Evolutionary conservation across 2,329 filamentous ascomycete species (phyloP).

Genomic region (Talaromyces sp.): DNA sequence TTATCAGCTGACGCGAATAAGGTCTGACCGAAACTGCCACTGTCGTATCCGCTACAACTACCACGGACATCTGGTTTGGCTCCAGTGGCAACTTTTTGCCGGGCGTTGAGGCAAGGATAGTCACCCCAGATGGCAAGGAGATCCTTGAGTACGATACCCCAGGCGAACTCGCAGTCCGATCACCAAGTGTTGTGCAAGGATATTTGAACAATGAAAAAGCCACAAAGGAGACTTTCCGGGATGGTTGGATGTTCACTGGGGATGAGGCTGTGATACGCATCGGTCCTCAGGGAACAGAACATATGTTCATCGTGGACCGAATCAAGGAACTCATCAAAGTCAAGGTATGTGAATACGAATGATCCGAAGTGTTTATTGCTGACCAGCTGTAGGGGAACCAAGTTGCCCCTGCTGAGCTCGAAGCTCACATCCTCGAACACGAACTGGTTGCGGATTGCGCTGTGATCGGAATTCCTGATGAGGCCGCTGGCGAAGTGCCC

Average conservation of each 20-base stretch:
- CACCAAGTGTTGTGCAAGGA: conserved; percentile 72
- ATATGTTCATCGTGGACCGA: conserved; percentile 80
- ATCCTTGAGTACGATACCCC: conserved; percentile 68
- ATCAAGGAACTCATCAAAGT: conserved; percentile 77
- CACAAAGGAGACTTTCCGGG: conserved; percentile 73
- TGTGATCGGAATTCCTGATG: conserved; percentile 70
- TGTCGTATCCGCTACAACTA: conserved; percentile 58
- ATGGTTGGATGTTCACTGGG: conserved; percentile 79
- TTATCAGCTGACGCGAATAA: conserved; percentile 27
- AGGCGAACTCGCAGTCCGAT: conserved; percentile 76
- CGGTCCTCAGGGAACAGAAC: conserved; percentile 66
- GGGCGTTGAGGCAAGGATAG: conserved; percentile 60
- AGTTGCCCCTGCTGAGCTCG: conserved; percentile 79
- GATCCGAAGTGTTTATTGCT: not conserved
- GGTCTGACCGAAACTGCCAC: conserved; percentile 75
- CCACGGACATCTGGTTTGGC: conserved; percentile 64
- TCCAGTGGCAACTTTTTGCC: conserved; percentile 70
- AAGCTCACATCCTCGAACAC: conserved; percentile 73
- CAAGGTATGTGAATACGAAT: conserved; percentile 50
- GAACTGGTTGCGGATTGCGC: conserved; percentile 72
- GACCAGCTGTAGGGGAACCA: conserved; percentile 61
- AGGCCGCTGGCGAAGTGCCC: conserved; percentile 58
- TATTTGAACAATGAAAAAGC: conserved; percentile 86
- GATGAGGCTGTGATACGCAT: conserved; percentile 73
- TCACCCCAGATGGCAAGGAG: conserved; percentile 66